Conservation (phyloP, 352 stramenopile genomes). For the Thraustochytrium aureum region DNA sequence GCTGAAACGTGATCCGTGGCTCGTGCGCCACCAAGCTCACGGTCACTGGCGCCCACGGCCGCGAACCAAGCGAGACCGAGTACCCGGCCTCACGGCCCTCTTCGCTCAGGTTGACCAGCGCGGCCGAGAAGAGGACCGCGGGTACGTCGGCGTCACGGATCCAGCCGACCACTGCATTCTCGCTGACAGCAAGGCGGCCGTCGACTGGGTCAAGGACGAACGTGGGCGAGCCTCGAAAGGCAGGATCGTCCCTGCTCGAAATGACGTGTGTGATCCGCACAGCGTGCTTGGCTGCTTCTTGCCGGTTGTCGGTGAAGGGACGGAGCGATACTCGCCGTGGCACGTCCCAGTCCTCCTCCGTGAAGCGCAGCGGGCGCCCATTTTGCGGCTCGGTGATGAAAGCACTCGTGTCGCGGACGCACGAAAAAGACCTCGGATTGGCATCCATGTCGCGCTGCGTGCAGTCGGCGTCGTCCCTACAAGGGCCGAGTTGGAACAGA, state of each 20-base stretch:
- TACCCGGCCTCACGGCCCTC: not conserved
- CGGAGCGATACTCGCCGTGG: slow-evolving; percentile 20
- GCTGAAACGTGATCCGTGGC: not conserved
- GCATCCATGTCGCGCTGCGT: not conserved
- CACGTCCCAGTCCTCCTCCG: slow-evolving; percentile 12
- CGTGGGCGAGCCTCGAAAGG: not conserved
- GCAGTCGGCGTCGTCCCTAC: slow-evolving; percentile 13
- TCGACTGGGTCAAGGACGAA: not conserved
- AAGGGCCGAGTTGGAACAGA: slow-evolving; percentile 30
- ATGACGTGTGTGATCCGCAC: not conserved
- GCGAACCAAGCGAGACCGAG: not conserved
- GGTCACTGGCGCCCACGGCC: slow-evolving; percentile 28
- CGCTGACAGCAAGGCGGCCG: not conserved
- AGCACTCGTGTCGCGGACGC: slow-evolving; percentile 11
- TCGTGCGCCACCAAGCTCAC: not conserved
- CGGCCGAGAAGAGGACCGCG: slow-evolving; percentile 17
- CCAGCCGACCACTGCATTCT: slow-evolving; percentile 6
- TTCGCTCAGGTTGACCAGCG: not conserved
- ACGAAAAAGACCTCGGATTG: not conserved
- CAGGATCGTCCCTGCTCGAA: not conserved
- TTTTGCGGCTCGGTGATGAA: not conserved
- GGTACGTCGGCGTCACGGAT: slow-evolving; percentile 33
- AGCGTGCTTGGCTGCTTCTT: slow-evolving; percentile 27
- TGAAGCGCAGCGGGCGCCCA: slow-evolving; percentile 10
- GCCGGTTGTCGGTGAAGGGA: not conserved